Base-by-base conservation (phyloP, 2,329 filamentous ascomycete species). In the Berkeleyomyces rouxiae region DNA sequence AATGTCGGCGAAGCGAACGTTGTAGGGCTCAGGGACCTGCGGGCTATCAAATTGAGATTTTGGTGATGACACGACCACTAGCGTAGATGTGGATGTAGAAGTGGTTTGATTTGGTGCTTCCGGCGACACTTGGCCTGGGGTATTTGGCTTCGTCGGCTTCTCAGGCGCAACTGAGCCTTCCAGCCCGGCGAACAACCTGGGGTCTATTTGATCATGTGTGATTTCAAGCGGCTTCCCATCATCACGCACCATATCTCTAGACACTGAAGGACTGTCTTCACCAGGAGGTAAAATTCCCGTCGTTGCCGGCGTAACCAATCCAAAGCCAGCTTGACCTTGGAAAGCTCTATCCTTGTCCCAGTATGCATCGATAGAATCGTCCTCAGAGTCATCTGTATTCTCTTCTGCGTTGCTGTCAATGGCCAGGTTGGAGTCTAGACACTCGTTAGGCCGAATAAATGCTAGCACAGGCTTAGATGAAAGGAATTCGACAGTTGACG, bases 381-480 rank as follows among this genome's bases (percentile, higher is more conserved):
- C 31, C 10, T 59, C 58, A 3, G 42, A 44, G 7, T 49, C 58
- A 23, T 57, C 62, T n/a, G 39, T 16, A 10, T 49, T 42, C 7
- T 57, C 51, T 42, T 39, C 58, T 16, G 40, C 44, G 11, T 36
- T 46, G 33, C 31, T 42, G 33, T 36, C 36, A n/a, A 36, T 55
- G 9, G 51, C 7, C 6, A 42, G 31, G 11, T 60, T 55, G 10
- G n/a, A 58, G 13, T 64, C 62, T 16, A 64, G 40, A 44, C 63
- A 61, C 44, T 64, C 51, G 13, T 64, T 64, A n/a, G 59, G 59
- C 51, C 43, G 53, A n/a, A 64, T 31, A 61, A 65, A 65, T 3
- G 63, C 63, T n/a, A 65, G 16, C 23, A 65, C 61, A 40, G 53
- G 55, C 39, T 16, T 57, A 7, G 60, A 62, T 7, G 46, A 51